phyloP scores from a whole-genome alignment of 1,284 basidiomycete species.

The Ganoderma boninense region DNA sequence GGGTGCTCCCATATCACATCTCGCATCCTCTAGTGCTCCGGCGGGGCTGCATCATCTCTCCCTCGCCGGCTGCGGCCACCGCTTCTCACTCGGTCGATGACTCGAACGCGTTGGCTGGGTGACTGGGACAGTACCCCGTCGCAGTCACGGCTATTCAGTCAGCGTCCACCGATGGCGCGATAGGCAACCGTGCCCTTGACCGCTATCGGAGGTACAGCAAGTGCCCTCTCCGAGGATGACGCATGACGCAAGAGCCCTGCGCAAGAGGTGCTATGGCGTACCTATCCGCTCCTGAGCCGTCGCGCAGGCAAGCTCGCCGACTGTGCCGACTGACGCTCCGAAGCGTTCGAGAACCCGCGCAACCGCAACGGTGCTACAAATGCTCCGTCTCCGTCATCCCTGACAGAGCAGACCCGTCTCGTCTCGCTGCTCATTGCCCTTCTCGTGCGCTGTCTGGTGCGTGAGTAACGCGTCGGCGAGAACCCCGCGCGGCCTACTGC shows the following conservation, averaged over 20 bases:
- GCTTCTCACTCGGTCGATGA: background rate
- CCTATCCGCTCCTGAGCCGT: conserved; percentile 1
- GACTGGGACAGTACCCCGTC: background rate
- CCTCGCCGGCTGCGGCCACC: background rate
- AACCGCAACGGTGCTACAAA: background rate
- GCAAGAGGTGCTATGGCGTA: background rate
- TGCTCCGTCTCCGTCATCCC: background rate
- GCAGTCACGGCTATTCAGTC: background rate
- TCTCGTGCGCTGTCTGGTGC: background rate
- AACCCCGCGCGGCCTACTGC: conserved; percentile 1
- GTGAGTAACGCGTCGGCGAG: conserved; percentile 5
- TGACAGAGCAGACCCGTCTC: background rate
- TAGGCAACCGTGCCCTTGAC: conserved; percentile 14
- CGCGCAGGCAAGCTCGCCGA: background rate
- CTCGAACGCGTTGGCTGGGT: background rate
- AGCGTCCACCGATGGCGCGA: background rate
- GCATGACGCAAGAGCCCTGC: background rate
- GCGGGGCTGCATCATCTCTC: background rate
- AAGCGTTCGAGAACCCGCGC: background rate
- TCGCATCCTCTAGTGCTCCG: conserved; percentile 17
- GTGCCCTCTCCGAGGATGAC: background rate
- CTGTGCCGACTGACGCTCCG: background rate
- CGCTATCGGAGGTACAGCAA: conserved; percentile 18
- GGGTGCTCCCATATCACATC: conserved; percentile 23
- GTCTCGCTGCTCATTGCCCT: background rate